Conservation (phyloP, 2,329 filamentous ascomycete genomes). For the Colletotrichum sp. region DNA sequence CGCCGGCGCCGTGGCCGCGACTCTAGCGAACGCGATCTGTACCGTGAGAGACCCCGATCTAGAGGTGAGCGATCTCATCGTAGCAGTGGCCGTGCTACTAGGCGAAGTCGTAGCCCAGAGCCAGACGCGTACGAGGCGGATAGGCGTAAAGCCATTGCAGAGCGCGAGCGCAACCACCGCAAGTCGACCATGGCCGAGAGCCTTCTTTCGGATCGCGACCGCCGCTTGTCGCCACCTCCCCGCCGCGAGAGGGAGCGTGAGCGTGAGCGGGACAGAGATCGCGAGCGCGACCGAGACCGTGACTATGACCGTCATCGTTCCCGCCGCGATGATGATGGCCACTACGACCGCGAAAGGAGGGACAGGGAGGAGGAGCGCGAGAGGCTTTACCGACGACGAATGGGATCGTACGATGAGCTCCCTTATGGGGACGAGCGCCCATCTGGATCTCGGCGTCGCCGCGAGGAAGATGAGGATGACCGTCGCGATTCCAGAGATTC, state of each 20-base stretch:
- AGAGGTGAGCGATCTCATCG: conserved; percentile 70
- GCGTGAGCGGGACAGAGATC: conserved; percentile 35
- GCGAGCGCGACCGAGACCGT: conserved; percentile 35
- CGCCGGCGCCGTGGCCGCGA: conserved; percentile 63
- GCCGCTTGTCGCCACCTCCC: conserved; percentile 45
- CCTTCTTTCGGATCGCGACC: conserved; percentile 51
- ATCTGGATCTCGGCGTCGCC: conserved; percentile 72
- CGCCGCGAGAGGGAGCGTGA: conserved; percentile 35
- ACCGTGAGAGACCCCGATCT: conserved; percentile 65
- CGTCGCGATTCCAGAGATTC: conserved; percentile 69
- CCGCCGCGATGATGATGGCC: conserved; percentile 66
- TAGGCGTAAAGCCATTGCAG: conserved; percentile 88
- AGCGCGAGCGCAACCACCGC: conserved; percentile 91
- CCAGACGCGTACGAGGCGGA: conserved; percentile 95
- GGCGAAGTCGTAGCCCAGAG: conserved; percentile 88
- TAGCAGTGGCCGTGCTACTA: conserved; percentile 56
- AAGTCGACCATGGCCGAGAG: conserved; percentile 75
- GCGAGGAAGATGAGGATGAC: conserved; percentile 79
- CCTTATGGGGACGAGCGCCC: conserved; percentile 84
- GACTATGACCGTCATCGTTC: conserved; percentile 58
- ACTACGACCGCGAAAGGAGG: conserved; percentile 85
- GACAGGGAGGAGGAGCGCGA: conserved; percentile 92
- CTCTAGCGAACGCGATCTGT: conserved; percentile 53
- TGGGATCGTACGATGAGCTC: conserved; percentile 82
- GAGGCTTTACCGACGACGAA: conserved; percentile 82